A percentile compares a stretch with the other conserved stretches of the same genome.
phyloP scores from a whole-genome alignment of 2,329 filamentous ascomycete species.

The Albophoma yamanashiensis region DNA sequence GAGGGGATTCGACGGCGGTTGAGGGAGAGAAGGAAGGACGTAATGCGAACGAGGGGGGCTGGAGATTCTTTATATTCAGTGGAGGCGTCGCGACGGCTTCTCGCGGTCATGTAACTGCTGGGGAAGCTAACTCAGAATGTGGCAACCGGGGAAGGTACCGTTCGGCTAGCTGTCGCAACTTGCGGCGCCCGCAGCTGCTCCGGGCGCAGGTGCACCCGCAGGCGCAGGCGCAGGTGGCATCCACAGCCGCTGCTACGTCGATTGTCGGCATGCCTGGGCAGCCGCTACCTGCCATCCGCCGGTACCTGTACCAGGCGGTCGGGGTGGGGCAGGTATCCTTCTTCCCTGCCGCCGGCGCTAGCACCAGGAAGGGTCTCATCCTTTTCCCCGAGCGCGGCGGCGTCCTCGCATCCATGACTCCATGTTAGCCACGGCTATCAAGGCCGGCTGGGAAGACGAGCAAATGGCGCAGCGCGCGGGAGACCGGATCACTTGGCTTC shows the following conservation, averaged over 20 bases:
- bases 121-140: background rate
- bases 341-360: background rate
- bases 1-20: background rate
- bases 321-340: background rate
- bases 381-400: background rate
- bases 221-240: background rate
- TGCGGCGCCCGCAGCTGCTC: too few species aligned
- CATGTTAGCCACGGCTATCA: background rate
- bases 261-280: background rate
- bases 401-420: background rate
- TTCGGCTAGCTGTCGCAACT: background rate
- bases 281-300: background rate
- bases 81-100: slow-evolving; percentile 4
- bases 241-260: background rate
- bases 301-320: background rate
- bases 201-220: background rate
- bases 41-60: slow-evolving; percentile 1
- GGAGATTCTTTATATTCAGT: slow-evolving; percentile 5
- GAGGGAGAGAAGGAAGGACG: background rate
- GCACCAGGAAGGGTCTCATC: background rate
- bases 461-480: background rate
- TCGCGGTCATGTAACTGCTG: background rate
- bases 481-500: background rate
- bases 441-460: background rate
- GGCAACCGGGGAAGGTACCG: background rate